Conservation (phyloP, 257 asterid species). For the Solanum virginianum region DNA sequence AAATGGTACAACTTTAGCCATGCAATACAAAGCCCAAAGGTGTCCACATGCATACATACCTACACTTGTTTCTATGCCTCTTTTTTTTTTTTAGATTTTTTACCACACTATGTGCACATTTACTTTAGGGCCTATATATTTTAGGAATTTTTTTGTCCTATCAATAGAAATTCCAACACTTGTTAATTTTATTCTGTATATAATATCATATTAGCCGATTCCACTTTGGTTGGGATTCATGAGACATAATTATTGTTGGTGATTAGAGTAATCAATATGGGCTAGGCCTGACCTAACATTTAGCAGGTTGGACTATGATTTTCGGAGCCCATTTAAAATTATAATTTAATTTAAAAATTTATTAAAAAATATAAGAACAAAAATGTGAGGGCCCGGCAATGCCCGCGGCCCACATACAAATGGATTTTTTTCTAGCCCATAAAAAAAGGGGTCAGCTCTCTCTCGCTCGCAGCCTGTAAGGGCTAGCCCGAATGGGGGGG, state of each 20-base stretch:
- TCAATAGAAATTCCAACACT: not conserved
- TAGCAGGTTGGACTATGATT: no score
- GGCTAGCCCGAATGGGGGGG: no score
- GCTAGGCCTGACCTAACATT: no score
- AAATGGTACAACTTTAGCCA: conserved; percentile 17
- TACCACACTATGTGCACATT: not conserved
- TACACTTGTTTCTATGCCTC: not conserved
- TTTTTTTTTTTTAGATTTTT: not conserved
- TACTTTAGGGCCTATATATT: not conserved
- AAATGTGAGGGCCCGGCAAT: no score
- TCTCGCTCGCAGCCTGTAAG: no score
- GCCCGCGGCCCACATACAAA: no score
- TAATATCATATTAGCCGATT: not conserved
- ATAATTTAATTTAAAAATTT: no score
- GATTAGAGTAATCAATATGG: no score
- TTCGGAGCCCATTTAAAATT: no score
- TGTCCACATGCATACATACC: conserved; percentile 25
- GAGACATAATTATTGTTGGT: not conserved
- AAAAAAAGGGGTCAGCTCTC: no score
- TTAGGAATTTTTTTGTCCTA: not conserved
- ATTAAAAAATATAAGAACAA: no score
- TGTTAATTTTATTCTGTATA: not conserved
- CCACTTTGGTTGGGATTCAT: not conserved
- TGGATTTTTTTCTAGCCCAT: no score
- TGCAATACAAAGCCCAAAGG: conserved; percentile 25